phyloP scores from a whole-genome alignment of 371 early-diverging fungal species.

The Funneliformis caledonium region DNA sequence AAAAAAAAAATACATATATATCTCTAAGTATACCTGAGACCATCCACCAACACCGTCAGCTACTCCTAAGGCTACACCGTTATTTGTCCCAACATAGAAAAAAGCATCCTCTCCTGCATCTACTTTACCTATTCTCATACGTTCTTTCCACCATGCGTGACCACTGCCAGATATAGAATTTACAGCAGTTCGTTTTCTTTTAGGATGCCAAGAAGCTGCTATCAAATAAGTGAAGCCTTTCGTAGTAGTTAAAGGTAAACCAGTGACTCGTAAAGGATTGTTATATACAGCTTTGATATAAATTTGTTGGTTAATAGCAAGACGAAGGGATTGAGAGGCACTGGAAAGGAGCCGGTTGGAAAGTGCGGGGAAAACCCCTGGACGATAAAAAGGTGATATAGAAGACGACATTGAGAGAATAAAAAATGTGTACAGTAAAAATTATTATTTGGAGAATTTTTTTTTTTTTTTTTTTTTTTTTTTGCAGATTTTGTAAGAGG shows the following conservation, averaged over 20 bases:
- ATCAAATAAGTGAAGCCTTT: slow-evolving; percentile 39
- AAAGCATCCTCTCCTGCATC: slow-evolving; percentile 78
- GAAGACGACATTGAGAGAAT: slow-evolving; percentile 29
- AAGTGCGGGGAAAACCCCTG: slow-evolving; percentile 33
- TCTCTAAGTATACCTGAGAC: slow-evolving; percentile 52
- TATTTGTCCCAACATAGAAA: slow-evolving; percentile 63
- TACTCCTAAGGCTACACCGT: slow-evolving; percentile 65
- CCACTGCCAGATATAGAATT: not conserved
- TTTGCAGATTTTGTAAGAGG: not conserved
- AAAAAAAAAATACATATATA: slow-evolving; percentile 5
- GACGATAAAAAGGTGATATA: slow-evolving; percentile 38
- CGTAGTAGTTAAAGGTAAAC: slow-evolving; percentile 22
- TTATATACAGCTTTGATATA: slow-evolving; percentile 22
- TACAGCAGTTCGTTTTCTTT: slow-evolving; percentile 20
- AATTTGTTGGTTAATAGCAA: slow-evolving; percentile 29
- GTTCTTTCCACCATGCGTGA: slow-evolving; percentile 37
- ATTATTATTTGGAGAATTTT: not conserved
- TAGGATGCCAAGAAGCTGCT: slow-evolving; percentile 34
- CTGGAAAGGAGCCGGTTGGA: slow-evolving; percentile 31
- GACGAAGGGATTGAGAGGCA: slow-evolving; percentile 35
- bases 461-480: not conserved
- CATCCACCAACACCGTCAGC: slow-evolving; percentile 79
- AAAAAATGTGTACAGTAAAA: not conserved
- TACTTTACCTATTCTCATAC: slow-evolving; percentile 53
- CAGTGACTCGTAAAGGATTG: slow-evolving; percentile 17